Evolutionary conservation across 2,329 filamentous ascomycete genomes (phyloP).

Genomic region (Colletotrichum euphorbiae): DNA sequence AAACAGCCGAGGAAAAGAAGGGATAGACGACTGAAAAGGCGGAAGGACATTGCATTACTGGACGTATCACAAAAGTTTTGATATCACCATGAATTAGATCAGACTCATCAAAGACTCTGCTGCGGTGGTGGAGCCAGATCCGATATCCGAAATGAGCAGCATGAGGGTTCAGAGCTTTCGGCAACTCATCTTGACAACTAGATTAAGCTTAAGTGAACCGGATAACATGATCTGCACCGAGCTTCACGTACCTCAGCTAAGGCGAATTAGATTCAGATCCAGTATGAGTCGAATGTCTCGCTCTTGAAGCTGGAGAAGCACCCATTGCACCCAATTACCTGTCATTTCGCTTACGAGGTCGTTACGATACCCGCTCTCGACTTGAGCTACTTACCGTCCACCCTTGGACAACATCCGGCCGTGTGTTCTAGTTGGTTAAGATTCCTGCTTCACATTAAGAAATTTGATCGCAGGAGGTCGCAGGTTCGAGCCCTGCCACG

Average conservation of each 20-base stretch:
- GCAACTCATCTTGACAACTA: background rate
- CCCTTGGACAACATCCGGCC: background rate
- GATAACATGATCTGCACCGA: too few species aligned
- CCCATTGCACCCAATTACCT: slow-evolving; percentile 6
- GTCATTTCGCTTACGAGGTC: background rate
- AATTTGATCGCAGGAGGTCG: slow-evolving; percentile 31
- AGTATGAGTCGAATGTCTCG: too few species aligned
- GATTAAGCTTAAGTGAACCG: background rate
- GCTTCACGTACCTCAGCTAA: too few species aligned
- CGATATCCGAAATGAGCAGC: background rate
- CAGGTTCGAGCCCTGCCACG: slow-evolving; percentile 41
- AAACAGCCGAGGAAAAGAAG: background rate
- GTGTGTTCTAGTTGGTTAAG: slow-evolving; percentile 41
- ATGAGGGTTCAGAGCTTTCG: background rate
- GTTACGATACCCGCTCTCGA: background rate
- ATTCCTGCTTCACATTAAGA: slow-evolving; percentile 38
- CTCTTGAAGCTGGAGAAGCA: too few species aligned
- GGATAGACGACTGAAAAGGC: slow-evolving; percentile 4
- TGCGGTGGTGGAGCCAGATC: background rate
- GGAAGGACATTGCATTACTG: background rate
- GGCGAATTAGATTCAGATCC: too few species aligned
- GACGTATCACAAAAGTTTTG: background rate
- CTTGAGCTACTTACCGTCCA: background rate
- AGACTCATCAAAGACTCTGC: background rate
- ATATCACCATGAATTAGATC: background rate